Evolutionary conservation across 768 basidiomycete species (phyloP).

Genomic region (Lentinula raphanica): DNA sequence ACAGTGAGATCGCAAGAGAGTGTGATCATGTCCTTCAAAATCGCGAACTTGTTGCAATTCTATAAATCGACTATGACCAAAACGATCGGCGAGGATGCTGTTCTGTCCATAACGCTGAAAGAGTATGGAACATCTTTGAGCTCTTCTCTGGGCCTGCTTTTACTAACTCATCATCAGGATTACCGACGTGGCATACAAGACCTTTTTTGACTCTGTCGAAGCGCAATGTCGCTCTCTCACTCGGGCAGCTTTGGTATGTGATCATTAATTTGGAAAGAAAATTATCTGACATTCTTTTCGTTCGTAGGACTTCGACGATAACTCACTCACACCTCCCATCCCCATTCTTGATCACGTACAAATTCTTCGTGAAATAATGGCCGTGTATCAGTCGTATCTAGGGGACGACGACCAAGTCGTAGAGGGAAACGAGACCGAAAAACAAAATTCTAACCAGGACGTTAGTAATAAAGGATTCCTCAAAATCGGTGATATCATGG

Average conservation of each 20-base stretch:
- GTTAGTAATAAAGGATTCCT: background rate
- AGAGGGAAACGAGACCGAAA: conserved; percentile 44
- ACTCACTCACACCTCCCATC: conserved; percentile 67
- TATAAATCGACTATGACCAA: conserved; percentile 90
- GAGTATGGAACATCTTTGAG: conserved; percentile 49
- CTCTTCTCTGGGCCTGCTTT: background rate
- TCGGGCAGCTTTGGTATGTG: conserved; percentile 50
- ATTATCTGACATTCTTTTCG: background rate
- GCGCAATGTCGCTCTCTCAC: conserved; percentile 68
- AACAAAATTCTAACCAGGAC: conserved; percentile 8
- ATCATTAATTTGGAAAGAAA: no score
- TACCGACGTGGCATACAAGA: conserved; percentile 71
- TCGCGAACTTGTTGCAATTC: conserved; percentile 93
- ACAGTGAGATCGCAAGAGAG: conserved; percentile 93
- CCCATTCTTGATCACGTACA: conserved; percentile 78
- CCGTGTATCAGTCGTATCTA: conserved; percentile 83
- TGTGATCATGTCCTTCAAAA: conserved; percentile 85
- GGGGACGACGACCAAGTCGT: conserved; percentile 55
- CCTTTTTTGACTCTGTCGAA: conserved; percentile 86
- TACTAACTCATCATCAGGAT: conserved; percentile 42
- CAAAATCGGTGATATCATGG: conserved; percentile 40
- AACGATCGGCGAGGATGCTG: conserved; percentile 81
- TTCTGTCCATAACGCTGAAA: conserved; percentile 68
- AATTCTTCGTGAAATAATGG: conserved; percentile 83
- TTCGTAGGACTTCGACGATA: conserved; percentile 60